Base-by-base conservation (phyloP, 371 early-diverging fungal species). In the Mortierella sp. region DNA sequence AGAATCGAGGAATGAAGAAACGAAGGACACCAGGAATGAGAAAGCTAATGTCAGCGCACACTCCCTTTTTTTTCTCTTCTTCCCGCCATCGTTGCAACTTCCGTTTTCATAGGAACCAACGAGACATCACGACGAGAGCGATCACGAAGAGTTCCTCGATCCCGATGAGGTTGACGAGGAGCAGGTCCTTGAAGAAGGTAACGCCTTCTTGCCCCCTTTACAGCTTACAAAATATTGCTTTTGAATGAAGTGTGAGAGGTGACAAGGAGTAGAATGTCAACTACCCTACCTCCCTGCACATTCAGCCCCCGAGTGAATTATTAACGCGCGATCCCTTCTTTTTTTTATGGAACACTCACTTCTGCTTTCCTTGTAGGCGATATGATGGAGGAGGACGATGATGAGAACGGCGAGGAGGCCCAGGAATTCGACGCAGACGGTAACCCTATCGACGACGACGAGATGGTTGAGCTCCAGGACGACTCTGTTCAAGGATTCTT, bases 401-500 rank as follows among this genome's bases (percentile, higher is more conserved):
- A 81, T 13, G 83, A 83, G n/a, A 59, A 77, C 31, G 82, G 55
- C 40, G 87, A 82, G 55, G 79, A 55, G 21, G 87, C 82, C 26
- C 54, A 85, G 16, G 81, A 88, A 53, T 77, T 81, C 48, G 88
- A 76, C 37, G 81, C 84, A 51, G 84, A 90, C 13, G 90, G 89
- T 26, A 87, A 89, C 72, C 80, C 73, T 21, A 79, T 89, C 3
- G 92, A 90, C 34, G 92, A 90, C 44, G 92, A 92, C 34, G 90
- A 90, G 31, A 90, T 92, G 83, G 78, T 93, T 70, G 94, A 94
- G 70, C 82, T 97, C 28, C 93, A 91, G 43, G 98, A 97, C 83
- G 98, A 98, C 83, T 96, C 97, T 11, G 92, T 97, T 0, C 97
- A 96, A 89, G 98, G 97, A 11, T 98, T 98, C 88, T 97, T 97